A percentile compares a stretch with the other conserved stretches of the same genome.
phyloP scores from a whole-genome alignment of 768 basidiomycete genomes.

The Termitomyces sp. region DNA sequence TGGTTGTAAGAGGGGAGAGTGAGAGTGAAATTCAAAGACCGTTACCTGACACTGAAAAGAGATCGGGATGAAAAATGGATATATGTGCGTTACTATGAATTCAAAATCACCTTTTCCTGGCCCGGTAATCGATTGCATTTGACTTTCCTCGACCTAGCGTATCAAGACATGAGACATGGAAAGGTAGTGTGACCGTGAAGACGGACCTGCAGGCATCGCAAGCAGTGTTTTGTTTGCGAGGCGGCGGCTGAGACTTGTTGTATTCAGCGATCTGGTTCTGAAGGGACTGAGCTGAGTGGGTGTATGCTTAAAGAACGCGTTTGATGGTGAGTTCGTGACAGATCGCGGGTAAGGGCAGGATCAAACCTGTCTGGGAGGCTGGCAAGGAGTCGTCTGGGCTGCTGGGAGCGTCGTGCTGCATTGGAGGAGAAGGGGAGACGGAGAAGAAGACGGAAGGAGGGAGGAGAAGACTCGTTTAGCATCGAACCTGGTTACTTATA shows the following conservation, averaged over 20 bases:
- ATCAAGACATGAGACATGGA: slow-evolving; percentile 12
- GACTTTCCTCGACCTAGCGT: slow-evolving; percentile 73
- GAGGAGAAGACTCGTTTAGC: slow-evolving; percentile 18
- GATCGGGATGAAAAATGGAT: not conserved
- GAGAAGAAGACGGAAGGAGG: slow-evolving; percentile 15
- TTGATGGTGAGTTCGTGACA: slow-evolving; percentile 9
- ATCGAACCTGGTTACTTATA: slow-evolving; percentile 28
- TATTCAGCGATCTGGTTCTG: slow-evolving; percentile 84
- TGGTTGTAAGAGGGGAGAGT: slow-evolving; percentile 6
- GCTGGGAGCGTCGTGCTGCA: slow-evolving; percentile 32
- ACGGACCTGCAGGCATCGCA: slow-evolving; percentile 87
- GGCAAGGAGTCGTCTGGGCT: slow-evolving; percentile 17
- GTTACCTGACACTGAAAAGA: slow-evolving; percentile 58
- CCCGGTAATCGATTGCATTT: slow-evolving; percentile 83
- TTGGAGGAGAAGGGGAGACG: slow-evolving; percentile 16
- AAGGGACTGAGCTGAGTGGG: slow-evolving; percentile 60
- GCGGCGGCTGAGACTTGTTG: slow-evolving; percentile 77
- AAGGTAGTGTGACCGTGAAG: not conserved
- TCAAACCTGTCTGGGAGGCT: slow-evolving; percentile 26
- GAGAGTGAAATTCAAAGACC: slow-evolving; percentile 16
- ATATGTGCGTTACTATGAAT: not conserved
- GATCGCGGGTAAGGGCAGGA: slow-evolving; percentile 10
- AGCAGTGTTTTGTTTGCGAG: slow-evolving; percentile 89
- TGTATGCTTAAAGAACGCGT: slow-evolving; percentile 41
- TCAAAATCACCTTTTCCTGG: slow-evolving; percentile 67